Conservation (phyloP, 148 eudicot genomes). For the Fagopyrum esculentum region DNA sequence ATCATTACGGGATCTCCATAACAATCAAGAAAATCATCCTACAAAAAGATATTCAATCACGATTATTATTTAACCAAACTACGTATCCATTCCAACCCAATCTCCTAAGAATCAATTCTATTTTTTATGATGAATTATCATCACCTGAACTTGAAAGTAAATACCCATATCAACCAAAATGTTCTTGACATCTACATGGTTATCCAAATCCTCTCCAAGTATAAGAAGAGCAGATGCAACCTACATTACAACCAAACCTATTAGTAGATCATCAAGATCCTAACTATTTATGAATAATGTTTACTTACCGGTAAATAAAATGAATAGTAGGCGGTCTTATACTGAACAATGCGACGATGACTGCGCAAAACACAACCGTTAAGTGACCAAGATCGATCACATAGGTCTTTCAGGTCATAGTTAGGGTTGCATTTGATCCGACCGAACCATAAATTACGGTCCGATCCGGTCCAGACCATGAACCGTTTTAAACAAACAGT, state of each 20-base stretch:
- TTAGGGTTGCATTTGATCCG: too few relatives aligned
- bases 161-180: constrained; percentile 63
- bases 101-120: too few relatives aligned
- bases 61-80: too few relatives aligned
- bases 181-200: constrained; percentile 34
- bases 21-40: constrained; percentile 85
- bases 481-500: too few relatives aligned
- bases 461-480: too few relatives aligned
- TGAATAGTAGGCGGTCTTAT: constrained; percentile 62
- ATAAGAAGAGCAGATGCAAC: constrained; percentile 43
- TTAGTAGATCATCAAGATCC: not conserved
- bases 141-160: constrained; percentile 72
- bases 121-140: not conserved
- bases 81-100: too few relatives aligned
- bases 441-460: too few relatives aligned
- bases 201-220: constrained; percentile 39
- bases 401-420: too few relatives aligned
- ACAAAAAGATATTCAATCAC: not conserved
- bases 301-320: constrained; percentile 62
- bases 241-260: constrained; percentile 7
- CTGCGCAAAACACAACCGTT: constrained; percentile 23
- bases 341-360: constrained; percentile 60
- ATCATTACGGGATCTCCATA: constrained; percentile 59
- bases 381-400: not conserved
- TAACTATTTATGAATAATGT: not conserved